These are phyloP conservation scores for Geosiphon pyriformis DNA, from an alignment of 192 early-diverging fungal genomes.

Conservation along the genomic window DNA sequence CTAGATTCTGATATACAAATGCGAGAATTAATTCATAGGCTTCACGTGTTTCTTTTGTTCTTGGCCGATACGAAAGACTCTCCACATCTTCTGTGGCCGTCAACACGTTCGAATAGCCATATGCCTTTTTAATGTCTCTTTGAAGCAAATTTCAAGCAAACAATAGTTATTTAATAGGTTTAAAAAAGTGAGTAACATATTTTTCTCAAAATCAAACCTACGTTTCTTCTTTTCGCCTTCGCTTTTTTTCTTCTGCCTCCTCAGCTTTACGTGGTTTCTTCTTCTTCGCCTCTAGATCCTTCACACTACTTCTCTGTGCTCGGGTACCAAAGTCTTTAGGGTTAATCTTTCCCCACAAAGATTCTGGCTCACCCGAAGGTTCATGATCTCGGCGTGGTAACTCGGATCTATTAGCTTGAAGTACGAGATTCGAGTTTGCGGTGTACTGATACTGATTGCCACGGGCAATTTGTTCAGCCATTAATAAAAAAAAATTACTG, in stretches of 20 bases:
- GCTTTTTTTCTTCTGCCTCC: slow-evolving; percentile 48
- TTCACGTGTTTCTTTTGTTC: slow-evolving; percentile 82
- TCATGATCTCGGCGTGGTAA: slow-evolving; percentile 82
- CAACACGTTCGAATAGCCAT: slow-evolving; percentile 70
- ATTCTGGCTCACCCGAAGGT: slow-evolving; percentile 92
- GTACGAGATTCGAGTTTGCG: slow-evolving; percentile 93
- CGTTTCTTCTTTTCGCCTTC: slow-evolving; percentile 58
- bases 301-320: slow-evolving; percentile 61
- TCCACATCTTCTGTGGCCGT: slow-evolving; percentile 86
- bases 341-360: slow-evolving; percentile 83
- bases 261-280: slow-evolving; percentile 48
- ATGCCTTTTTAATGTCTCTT: slow-evolving; percentile 49
- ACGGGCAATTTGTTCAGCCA: slow-evolving; percentile 64
- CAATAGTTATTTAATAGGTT: too few relatives aligned
- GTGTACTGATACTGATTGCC: slow-evolving; percentile 76
- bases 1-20: slow-evolving; percentile 73
- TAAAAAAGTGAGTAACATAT: not conserved
- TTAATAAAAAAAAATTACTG: slow-evolving; percentile 21
- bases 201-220: slow-evolving; percentile 7
- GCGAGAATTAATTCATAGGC: slow-evolving; percentile 87
- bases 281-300: slow-evolving; percentile 61
- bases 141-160: too few relatives aligned
- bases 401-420: slow-evolving; percentile 81
- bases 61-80: slow-evolving; percentile 77
- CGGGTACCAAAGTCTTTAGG: slow-evolving; percentile 79